Evolutionary conservation across 306 rosid species (phyloP), one percentile per base, ranked within the genome.

Genomic region (Sicyos baderoa): DNA sequence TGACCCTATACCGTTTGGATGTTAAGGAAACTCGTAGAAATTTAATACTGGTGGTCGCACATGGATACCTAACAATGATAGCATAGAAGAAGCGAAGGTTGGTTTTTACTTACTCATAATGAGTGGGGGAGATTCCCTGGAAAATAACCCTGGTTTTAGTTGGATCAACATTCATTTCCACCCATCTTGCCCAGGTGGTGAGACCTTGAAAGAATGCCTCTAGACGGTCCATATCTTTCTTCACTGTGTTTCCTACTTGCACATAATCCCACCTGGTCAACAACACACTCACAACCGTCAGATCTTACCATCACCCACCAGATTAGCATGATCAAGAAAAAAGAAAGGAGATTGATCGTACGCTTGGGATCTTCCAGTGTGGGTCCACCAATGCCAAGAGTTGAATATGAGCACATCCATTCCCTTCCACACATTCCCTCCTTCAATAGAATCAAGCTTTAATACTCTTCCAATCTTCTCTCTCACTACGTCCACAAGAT

Each of bases 361-460:
- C 99, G 89, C 86, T 8, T 84, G 96, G 21, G 93, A 78, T 37
- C 63, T 56, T 82, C 99, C 99, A 0, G 69, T 81, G 85, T 93
- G 96, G 77, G 81, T 83, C 99, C 99, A 93, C 99, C 99, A 93
- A 63, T 93, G 99, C 97, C 99, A 88, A 0, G 99, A 79, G 74
- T 93, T 90, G 83, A 93, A 93, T 69, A 93, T 68, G 63, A 93
- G 65, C 80, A 93, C 16, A 86, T 93, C 96, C 88, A 84, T 88
- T 23, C 83, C 96, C 54, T 48, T 80, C 99, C 99, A 93, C 5
- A 88, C 79, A 68, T 83, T 71, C 11, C 96, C 99, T 44, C 81
- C 82, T 22, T 72, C 62, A 49, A 89, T 90, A 54, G 96, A 86
- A 76, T 80, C 78, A 7, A 93, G 74, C 42, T 78, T 84, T 63